phyloP scores from a whole-genome alignment of 139 green algal species.

The Volvox reticuliferus region DNA sequence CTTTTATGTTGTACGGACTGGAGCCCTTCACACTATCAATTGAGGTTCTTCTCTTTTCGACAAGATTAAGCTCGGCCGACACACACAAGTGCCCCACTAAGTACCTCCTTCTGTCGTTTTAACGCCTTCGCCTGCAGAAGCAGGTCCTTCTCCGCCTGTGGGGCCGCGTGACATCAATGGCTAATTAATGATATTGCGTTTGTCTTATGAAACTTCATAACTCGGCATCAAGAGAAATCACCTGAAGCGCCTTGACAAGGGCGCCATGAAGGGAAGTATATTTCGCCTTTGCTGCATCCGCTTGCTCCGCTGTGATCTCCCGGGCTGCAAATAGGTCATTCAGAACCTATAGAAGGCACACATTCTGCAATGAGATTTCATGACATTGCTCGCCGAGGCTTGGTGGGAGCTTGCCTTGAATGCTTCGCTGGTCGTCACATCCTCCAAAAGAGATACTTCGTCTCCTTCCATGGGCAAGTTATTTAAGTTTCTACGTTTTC shows the following conservation, averaged over 20 bases:
- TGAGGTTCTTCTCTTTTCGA: too few species aligned
- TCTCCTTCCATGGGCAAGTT: slow-evolving; percentile 6
- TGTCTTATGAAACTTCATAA: too few species aligned
- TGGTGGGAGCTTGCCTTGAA: slow-evolving; percentile 43
- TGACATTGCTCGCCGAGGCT: not conserved
- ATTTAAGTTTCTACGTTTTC: not conserved
- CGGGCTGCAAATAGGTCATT: slow-evolving; percentile 57
- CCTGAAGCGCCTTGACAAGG: slow-evolving; percentile 67
- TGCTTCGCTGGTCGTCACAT: slow-evolving; percentile 59
- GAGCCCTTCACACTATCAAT: too few species aligned
- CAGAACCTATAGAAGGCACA: slow-evolving; percentile 50
- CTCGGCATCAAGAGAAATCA: not conserved
- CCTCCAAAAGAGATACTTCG: slow-evolving; percentile 37
- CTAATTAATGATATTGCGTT: too few species aligned
- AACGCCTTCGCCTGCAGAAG: slow-evolving; percentile 56
- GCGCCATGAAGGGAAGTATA: slow-evolving; percentile 60
- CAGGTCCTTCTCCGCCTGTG: slow-evolving; percentile 35
- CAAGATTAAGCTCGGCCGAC: too few species aligned
- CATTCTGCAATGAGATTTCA: not conserved
- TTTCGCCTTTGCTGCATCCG: slow-evolving; percentile 53
- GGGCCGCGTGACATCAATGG: too few species aligned
- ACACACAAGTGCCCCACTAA: not conserved
- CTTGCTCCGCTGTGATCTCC: slow-evolving; percentile 46
- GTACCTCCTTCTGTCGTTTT: slow-evolving; percentile 68
- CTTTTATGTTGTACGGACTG: too few species aligned